Base-by-base conservation (phyloP, 306 rosid species). In the Vicia villosa region DNA sequence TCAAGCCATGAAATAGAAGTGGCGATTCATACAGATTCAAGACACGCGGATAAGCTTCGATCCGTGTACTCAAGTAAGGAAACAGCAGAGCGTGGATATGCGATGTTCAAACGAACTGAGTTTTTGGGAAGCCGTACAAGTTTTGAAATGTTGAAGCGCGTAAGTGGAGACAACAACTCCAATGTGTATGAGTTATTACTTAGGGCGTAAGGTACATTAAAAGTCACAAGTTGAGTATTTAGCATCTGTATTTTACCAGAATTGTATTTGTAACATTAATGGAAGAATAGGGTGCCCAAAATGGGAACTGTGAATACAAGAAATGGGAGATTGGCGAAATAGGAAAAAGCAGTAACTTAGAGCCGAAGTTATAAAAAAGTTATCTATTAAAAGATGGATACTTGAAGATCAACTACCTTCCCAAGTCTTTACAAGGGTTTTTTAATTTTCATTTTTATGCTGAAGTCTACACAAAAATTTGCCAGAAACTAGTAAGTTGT, bases 71-170 rank as follows among this genome's bases (percentile, higher is more conserved):
- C 82, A 1, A 77, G 95, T 81, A 86, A 72, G 82, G 97, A 89
- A 80, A 82, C 93, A 21, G 63, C 60, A 24, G 86, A 85, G 45
- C 63, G 36, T 19, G 91, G 99, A 34, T 61, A 36, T 72, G 83
- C 69, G 50, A 52, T 60, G 43, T 95, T 95, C 82, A 91, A 76
- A 79, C 54, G 96, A 77, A 78, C 89, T 10, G 96, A 91, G 16
- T 95, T 95, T 70, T 54, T 95, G 70, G 99, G 99, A 28, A 89
- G 95, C 60, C 86, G 97, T 6, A 84, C 32, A 30, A 86, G 97
- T 87, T 95, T 91, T 68, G 99, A 95, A 81, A 87, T 80, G 96
- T 76, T 95, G 83, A 91, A 91, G 81, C 95, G 99, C 61, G 91
- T 95, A 13, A 69, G 62, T 14, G 96, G 94, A 1, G 97, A 91